A percentile compares a stretch with the other conserved stretches of the same genome.
These are phyloP conservation scores for Starmerella bombi DNA, from an alignment of 805 yeast genomes.

Conservation along the genomic window DNA sequence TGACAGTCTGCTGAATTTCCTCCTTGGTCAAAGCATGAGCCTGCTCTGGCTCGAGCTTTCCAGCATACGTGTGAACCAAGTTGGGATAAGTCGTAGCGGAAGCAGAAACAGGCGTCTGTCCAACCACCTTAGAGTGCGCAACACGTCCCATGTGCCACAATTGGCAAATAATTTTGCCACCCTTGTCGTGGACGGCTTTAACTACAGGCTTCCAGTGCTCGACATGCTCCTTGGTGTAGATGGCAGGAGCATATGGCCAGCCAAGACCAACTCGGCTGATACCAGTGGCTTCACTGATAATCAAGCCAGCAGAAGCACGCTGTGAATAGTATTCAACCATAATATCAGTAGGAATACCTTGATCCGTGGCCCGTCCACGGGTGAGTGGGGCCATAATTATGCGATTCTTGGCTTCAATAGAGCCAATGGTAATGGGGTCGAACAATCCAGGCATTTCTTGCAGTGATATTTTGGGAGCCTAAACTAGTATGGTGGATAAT, in stretches of 20 bases:
- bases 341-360: slow-evolving; percentile 35
- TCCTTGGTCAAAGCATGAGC: slow-evolving; percentile 32
- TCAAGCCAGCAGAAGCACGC: no score
- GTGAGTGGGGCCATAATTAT: slow-evolving; percentile 40
- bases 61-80: slow-evolving; percentile 9
- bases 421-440: slow-evolving; percentile 28
- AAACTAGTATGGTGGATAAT: no score
- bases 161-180: slow-evolving; percentile 20
- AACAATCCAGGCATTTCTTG: slow-evolving; percentile 23
- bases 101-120: slow-evolving; percentile 7
- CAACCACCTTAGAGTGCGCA: slow-evolving; percentile 14
- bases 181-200: slow-evolving; percentile 22
- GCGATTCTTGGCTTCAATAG: no score
- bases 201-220: slow-evolving; percentile 29
- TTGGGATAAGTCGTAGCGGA: slow-evolving; percentile 7
- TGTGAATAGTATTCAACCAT: slow-evolving; percentile 41
- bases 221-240: slow-evolving; percentile 24
- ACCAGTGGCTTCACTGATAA: slow-evolving; percentile 47
- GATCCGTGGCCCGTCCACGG: slow-evolving; percentile 28
- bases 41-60: slow-evolving; percentile 11
- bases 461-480: no score
- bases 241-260: slow-evolving; percentile 28
- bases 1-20: slow-evolving; percentile 35
- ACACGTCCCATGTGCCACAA: slow-evolving; percentile 18
- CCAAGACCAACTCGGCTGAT: slow-evolving; percentile 33